Percentiles rank a stretch among this genome's conserved stretches.
Conservation (phyloP, 345 rosid genomes). For the Microthlaspi erraticum region DNA sequence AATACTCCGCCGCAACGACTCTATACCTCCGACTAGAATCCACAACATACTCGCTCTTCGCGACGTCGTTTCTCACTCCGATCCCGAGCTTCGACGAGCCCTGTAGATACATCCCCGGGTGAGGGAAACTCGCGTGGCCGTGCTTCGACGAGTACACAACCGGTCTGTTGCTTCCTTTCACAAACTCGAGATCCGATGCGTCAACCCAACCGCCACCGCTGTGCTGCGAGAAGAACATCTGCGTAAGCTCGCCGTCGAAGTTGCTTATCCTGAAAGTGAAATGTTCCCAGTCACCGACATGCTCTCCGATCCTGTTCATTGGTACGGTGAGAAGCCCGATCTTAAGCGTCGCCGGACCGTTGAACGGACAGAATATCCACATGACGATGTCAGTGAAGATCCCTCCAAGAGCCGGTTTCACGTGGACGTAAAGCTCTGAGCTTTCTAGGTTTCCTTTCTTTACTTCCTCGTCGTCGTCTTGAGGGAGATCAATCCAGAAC, state of each 20-base stretch:
- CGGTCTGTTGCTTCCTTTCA: constrained; percentile 56
- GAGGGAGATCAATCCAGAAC: constrained; percentile 90
- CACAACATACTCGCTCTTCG: constrained; percentile 55
- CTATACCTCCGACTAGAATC: constrained; percentile 73
- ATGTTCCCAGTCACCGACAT: constrained; percentile 94
- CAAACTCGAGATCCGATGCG: constrained; percentile 69
- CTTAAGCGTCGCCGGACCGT: constrained; percentile 88
- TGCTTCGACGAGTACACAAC: constrained; percentile 77
- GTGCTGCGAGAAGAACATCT: constrained; percentile 80
- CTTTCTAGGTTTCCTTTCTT: constrained; percentile 71
- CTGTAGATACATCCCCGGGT: constrained; percentile 78
- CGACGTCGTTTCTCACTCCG: constrained; percentile 75
- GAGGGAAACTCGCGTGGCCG: constrained; percentile 93
- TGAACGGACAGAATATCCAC: constrained; percentile 95
- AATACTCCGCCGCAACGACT: constrained; percentile 74
- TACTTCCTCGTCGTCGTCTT: constrained; percentile 50
- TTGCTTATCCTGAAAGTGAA: constrained; percentile 78
- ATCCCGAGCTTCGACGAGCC: constrained; percentile 82
- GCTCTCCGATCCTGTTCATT: constrained; percentile 78
- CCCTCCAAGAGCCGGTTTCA: constrained; percentile 86
- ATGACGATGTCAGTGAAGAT: constrained; percentile 83
- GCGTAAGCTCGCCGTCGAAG: constrained; percentile 72
- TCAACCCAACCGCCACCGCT: constrained; percentile 91
- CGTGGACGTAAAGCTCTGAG: constrained; percentile 85
- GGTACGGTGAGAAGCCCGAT: constrained; percentile 64